Base-by-base conservation (phyloP, 164 flowering plant genomes). In the Stephania japonica region DNA sequence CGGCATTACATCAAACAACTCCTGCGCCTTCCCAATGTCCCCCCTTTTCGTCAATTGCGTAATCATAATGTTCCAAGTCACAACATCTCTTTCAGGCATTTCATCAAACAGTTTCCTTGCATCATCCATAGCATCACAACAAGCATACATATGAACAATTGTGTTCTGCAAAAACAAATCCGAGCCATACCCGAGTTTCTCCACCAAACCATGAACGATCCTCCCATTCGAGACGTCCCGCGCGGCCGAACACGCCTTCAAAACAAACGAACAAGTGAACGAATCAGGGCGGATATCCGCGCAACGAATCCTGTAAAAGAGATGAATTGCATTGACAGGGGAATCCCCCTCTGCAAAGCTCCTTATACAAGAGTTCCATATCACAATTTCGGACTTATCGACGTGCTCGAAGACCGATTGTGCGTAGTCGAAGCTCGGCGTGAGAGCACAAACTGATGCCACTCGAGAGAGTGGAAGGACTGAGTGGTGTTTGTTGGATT, bases 41-140 rank as follows among this genome's bases (percentile, higher is more conserved):
- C 78, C 86, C 71, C 67, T 26, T 72, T 86, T 87, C n/a, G 87
- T 73, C 73, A 85, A 79, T 8, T 85, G 90, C 10, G 82, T 79
- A 13, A 87, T 85, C 87, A 89, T 79, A 43, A 80, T 87, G 73
- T 90, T 89, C 92, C 91, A 89, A 1, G 88, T 80, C 14, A 87
- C 91, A 53, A 83, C 85, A 81, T 90, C 92, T 79, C 89, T 47
- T 13, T 79, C 70, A 0, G 81, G 68, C 92, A 86, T 89, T 77
- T 78, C 85, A 7, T 83, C 87, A 69, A 90, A 90, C 87, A 87
- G 2, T 41, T 63, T 49, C 65, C 72, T 42, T 11, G 95, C 90
- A 71, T 77, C 83, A 19, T 72, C 76, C 19, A 80, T 69, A 0
- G 26, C 80, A 1, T 88, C 90, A 68, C 87, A 81, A 38, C 73